Evolutionary conservation across 169 alveolate species (phyloP).

Genomic region (Plasmodium billcollinsi): DNA sequence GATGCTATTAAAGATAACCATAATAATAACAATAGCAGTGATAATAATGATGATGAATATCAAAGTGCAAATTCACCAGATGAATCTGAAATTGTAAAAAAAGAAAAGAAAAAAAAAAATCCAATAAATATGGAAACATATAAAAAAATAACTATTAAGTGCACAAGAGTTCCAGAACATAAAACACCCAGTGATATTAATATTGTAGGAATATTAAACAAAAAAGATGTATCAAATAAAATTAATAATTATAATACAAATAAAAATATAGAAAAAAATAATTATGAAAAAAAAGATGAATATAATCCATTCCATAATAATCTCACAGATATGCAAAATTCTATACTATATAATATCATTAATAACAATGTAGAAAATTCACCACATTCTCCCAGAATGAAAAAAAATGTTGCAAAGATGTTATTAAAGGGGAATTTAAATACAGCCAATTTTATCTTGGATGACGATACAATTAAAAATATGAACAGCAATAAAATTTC

Average conservation of each 20-base stretch:
- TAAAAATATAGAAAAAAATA: neutral
- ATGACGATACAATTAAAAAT: constrained; percentile 3
- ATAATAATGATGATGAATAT: neutral
- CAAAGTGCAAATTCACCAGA: neutral
- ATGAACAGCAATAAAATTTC: neutral
- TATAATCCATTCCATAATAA: constrained; percentile 38
- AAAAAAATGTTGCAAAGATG: constrained; percentile 17
- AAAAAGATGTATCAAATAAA: neutral
- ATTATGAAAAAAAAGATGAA: constrained; percentile 17
- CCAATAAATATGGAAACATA: neutral
- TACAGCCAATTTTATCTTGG: constrained; percentile 9
- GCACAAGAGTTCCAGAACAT: neutral
- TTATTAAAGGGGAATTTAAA: constrained; percentile 5
- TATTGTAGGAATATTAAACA: neutral
- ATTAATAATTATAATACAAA: neutral
- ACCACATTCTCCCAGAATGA: constrained; percentile 19
- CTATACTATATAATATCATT: constrained; percentile 41
- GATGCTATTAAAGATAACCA: no score
- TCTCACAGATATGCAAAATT: constrained; percentile 72
- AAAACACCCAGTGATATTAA: neutral
- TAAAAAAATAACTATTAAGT: neutral
- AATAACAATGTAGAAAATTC: constrained; percentile 39
- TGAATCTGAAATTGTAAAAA: neutral
- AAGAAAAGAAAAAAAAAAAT: neutral
- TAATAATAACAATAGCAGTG: no score